A percentile compares a stretch with the other conserved stretches of the same genome.
Evolutionary conservation across 257 asterid genomes (phyloP).

Genomic region (Cinchona pubescens): DNA sequence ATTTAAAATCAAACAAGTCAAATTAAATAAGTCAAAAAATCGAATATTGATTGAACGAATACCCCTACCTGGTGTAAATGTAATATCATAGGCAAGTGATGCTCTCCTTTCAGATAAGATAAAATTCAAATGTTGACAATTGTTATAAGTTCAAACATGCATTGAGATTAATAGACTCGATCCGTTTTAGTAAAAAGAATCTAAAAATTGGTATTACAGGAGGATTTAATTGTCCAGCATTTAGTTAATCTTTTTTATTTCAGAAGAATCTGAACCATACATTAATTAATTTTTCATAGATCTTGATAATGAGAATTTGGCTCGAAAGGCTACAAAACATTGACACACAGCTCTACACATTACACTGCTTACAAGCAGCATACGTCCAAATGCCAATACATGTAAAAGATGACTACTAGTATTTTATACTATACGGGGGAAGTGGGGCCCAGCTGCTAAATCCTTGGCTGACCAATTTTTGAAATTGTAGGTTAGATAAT

Average conservation of each 20-base stretch:
- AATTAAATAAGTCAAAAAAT: too few species aligned
- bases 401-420: not conserved
- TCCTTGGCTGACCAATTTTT: conserved; percentile 80
- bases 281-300: not conserved
- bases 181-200: not conserved
- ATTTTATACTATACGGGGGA: conserved; percentile 17
- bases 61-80: too few species aligned
- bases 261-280: not conserved
- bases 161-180: not conserved
- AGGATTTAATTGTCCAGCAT: not conserved
- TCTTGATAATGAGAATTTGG: conserved; percentile 47
- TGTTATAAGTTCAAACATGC: not conserved
- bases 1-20: too few species aligned
- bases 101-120: not conserved
- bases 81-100: not conserved
- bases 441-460: conserved; percentile 46
- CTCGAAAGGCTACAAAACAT: conserved; percentile 54
- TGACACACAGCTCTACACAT: conserved; percentile 76
- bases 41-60: too few species aligned
- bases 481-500: conserved; percentile 29
- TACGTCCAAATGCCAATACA: conserved; percentile 63
- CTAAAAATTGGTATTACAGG: not conserved
- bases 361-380: conserved; percentile 82
- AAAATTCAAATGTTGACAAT: not conserved
- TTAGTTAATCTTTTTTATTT: not conserved